Percentiles rank a stretch among this genome's conserved stretches.
These are phyloP conservation scores for Straminergon stramineum DNA, from an alignment of 225 moss, liverwort and hornwort genomes.

Conservation along the genomic window DNA sequence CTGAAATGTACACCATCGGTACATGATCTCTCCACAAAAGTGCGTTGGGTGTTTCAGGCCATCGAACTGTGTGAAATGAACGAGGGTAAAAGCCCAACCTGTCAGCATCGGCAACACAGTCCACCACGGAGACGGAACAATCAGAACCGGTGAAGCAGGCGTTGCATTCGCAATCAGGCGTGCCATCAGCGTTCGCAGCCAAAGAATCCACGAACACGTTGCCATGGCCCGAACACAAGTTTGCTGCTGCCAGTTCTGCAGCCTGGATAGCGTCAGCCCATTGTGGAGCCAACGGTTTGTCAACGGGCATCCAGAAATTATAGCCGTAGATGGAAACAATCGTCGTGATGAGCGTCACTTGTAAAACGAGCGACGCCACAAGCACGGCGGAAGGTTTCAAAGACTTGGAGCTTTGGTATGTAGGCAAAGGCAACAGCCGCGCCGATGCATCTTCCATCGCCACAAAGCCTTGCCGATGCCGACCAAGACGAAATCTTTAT, in stretches of 20 bases:
- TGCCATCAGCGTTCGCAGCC: neutral
- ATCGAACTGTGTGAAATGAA: neutral
- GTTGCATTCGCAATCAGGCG: constrained; percentile 49
- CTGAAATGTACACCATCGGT: neutral
- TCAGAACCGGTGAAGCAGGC: constrained; percentile 44
- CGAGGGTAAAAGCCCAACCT: constrained; percentile 9
- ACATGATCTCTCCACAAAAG: neutral
- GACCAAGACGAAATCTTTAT: neutral
- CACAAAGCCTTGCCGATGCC: neutral
- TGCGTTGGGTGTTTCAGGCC: neutral
- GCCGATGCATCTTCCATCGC: neutral
- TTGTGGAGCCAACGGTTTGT: neutral
- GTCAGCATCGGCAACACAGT: constrained; percentile 16
- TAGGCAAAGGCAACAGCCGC: constrained; percentile 10
- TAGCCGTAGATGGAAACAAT: neutral
- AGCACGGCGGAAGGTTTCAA: neutral
- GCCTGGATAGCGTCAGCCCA: constrained; percentile 45
- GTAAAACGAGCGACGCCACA: neutral
- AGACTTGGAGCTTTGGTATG: neutral
- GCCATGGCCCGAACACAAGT: constrained; percentile 53
- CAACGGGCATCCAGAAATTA: neutral
- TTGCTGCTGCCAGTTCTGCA: constrained; percentile 36
- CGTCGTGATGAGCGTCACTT: neutral
- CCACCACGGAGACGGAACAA: constrained; percentile 31
- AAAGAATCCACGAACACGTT: constrained; percentile 46